Base-by-base conservation (phyloP, 768 basidiomycete genomes). In the Tricholoma furcatifolium region DNA sequence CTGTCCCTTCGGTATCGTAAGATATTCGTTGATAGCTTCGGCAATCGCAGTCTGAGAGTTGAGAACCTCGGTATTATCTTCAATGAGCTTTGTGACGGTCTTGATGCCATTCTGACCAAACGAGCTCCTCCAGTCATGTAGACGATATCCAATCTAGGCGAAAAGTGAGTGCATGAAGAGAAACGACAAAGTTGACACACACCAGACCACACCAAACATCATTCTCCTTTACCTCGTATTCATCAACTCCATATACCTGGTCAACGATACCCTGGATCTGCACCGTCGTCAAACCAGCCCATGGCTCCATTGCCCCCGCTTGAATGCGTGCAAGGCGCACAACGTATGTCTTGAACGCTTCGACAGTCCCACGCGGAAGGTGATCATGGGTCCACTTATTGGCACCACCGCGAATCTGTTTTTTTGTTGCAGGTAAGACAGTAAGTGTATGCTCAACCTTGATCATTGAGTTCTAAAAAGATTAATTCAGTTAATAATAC, bases 141-240 rank as follows among this genome's bases (percentile, higher is more conserved):
- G 46, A 11, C 35, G 18, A 18, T 47, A 23, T 11, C 20, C 14
- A 12, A 38, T 38, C 18, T 23, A n/a, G 34, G 17, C 35, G 1
- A 21, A 9, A 36, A 36, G 1, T 18, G 27, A 11, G 34, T 35
- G 34, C 8, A 35, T 35, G 9, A 20, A 32, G 4, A 4, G 43
- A 30, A 18, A 32, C 5, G 24, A 30, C 23, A 38, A 14, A 23
- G 15, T n/a, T 35, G 35, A 36, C 23, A 27, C 46, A 20, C 46
- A 47, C 46, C 46, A 47, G n/a, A 2, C 35, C 35, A 38, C 34
- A 47, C 46, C 46, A 47, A 1, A 47, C 34, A 31, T 47, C 20
- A 7, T n/a, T 20, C 8, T 47, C 46, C 34, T 35, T n/a, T 1
- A 47, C 34, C 3, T 12, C 1, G 3, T 21, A 47, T 20, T 47